Evolutionary conservation across 345 rosid genomes (phyloP).

Genomic region (Rhodamnia argentea): DNA sequence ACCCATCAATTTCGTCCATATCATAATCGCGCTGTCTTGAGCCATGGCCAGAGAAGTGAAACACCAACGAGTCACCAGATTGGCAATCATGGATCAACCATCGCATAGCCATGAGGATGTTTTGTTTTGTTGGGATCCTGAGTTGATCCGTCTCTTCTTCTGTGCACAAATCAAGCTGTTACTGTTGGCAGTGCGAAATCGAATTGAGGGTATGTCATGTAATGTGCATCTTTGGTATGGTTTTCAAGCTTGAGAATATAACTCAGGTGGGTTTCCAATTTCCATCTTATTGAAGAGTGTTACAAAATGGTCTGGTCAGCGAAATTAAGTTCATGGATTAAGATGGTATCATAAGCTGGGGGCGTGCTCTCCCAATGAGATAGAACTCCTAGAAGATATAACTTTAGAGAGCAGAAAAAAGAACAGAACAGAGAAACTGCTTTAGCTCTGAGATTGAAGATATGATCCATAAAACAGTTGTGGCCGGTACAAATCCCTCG

Average conservation of each 20-base stretch:
- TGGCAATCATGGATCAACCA: constrained; percentile 71
- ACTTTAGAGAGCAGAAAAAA: neutral
- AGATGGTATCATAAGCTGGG: neutral
- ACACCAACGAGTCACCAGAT: constrained; percentile 71
- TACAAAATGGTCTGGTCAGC: neutral
- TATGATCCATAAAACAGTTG: neutral
- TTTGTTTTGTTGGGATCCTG: constrained; percentile 55
- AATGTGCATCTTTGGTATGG: neutral
- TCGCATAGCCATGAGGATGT: constrained; percentile 49
- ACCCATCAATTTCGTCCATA: constrained; percentile 61
- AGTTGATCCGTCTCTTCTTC: constrained; percentile 52
- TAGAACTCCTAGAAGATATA: neutral
- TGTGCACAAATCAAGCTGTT: constrained; percentile 8
- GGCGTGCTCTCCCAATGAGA: neutral
- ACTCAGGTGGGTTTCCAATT: neutral
- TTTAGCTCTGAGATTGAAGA: neutral
- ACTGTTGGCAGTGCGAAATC: neutral
- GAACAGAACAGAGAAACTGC: neutral
- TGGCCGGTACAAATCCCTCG: neutral
- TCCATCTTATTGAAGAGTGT: neutral
- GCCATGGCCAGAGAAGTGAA: constrained; percentile 85
- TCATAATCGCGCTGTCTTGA: constrained; percentile 32
- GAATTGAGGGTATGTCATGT: neutral
- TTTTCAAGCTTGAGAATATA: neutral
- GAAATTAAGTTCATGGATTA: neutral